phyloP scores from a whole-genome alignment of 148 eudicot genomes.

The Selenicereus undatus region DNA sequence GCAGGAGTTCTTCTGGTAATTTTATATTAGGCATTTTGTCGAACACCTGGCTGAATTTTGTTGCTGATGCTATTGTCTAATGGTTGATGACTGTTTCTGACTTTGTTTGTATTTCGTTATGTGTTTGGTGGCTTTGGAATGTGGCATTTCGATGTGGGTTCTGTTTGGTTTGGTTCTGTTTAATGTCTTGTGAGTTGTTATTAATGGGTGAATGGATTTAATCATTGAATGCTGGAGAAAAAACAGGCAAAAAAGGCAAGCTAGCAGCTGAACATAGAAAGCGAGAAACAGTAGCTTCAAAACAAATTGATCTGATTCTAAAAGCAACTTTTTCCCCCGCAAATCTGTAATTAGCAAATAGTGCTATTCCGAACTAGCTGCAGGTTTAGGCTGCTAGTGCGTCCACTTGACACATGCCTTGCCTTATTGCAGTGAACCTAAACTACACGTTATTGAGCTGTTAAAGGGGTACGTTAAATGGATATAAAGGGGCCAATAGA shows the following conservation, averaged over 20 bases:
- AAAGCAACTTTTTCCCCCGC: not conserved
- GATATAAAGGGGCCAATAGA: not conserved
- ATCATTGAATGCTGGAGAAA: not conserved
- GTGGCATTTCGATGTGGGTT: not conserved
- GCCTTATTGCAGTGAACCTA: not conserved
- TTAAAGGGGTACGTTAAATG: too few species aligned
- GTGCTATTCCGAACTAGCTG: not conserved
- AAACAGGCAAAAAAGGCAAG: not conserved
- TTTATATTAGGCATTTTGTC: slow-evolving; percentile 37
- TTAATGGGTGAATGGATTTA: not conserved
- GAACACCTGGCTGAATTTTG: slow-evolving; percentile 21
- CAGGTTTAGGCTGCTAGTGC: not conserved
- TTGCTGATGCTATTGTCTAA: not conserved
- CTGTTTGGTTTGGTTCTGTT: not conserved
- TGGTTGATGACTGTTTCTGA: not conserved
- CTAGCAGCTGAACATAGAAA: not conserved
- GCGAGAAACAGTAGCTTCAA: too few species aligned
- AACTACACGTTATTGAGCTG: not conserved
- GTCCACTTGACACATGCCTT: not conserved
- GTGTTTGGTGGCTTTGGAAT: not conserved
- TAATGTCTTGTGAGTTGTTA: not conserved
- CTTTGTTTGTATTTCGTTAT: not conserved
- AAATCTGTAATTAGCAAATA: too few species aligned
- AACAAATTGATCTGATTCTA: not conserved
- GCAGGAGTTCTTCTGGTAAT: slow-evolving; percentile 46